phyloP scores from a whole-genome alignment of 805 yeast species.

The Candida qinlingensis region DNA sequence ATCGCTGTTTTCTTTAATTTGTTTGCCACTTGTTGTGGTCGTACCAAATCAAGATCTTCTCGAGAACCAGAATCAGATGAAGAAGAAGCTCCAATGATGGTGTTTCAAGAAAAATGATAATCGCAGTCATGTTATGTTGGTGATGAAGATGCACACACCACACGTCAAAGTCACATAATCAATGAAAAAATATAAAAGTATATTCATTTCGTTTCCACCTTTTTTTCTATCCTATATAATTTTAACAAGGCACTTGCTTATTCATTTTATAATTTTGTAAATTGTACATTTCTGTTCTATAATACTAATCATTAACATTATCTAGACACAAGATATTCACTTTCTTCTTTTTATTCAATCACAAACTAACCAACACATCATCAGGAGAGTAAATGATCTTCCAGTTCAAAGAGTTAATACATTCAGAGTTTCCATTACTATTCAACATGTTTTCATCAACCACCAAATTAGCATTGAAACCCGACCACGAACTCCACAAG shows the following conservation, averaged over 20 bases:
- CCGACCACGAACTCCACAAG: conserved; percentile 67
- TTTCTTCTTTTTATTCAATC: not conserved
- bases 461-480: conserved; percentile 54
- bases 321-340: too few species aligned
- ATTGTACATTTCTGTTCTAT: too few species aligned
- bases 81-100: conserved; percentile 17
- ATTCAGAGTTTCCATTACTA: conserved; percentile 35
- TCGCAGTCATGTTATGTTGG: too few species aligned
- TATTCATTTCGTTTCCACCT: too few species aligned
- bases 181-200: too few species aligned
- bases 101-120: conserved; percentile 13
- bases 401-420: conserved; percentile 58
- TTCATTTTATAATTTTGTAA: too few species aligned
- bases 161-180: too few species aligned
- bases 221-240: too few species aligned
- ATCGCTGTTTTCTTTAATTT: conserved; percentile 30
- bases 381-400: conserved; percentile 61
- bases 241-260: too few species aligned
- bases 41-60: conserved; percentile 10
- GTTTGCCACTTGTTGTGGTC: conserved; percentile 39
- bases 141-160: too few species aligned
- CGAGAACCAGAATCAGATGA: not conserved
- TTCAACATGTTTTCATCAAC: conserved; percentile 46
- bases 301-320: too few species aligned
- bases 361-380: conserved; percentile 33